Evolutionary conservation across 768 basidiomycete species (phyloP).

Genomic region (Lactarius sanguifluus): DNA sequence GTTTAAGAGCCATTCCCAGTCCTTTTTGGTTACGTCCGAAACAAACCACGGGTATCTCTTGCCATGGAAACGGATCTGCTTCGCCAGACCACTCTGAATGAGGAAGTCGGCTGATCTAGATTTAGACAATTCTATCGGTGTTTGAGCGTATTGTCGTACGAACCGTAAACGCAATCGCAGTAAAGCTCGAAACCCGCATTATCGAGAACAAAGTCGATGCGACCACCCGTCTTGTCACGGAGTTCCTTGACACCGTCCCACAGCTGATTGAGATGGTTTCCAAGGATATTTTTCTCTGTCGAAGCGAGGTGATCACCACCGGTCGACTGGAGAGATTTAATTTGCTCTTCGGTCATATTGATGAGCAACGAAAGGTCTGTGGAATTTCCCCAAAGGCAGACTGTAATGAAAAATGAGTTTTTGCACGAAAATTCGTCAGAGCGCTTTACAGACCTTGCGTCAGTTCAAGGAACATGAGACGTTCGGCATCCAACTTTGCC

Average conservation of each 20-base stretch:
- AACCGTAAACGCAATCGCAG: conserved; percentile 84
- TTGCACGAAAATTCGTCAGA: conserved; percentile 7
- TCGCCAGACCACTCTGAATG: conserved; percentile 84
- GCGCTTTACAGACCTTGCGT: conserved; percentile 66
- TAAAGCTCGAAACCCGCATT: conserved; percentile 89
- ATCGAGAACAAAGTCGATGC: conserved; percentile 71
- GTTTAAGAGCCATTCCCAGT: conserved; percentile 92
- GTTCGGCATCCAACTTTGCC: conserved; percentile 65
- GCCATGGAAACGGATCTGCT: conserved; percentile 88
- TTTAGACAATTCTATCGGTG: background rate
- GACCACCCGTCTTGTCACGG: conserved; percentile 34
- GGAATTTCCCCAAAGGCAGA: conserved; percentile 96
- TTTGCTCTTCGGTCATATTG: conserved; percentile 98
- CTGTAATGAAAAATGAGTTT: conserved; percentile 39
- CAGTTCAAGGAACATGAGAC: conserved; percentile 87
- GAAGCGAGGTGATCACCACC: conserved; percentile 94
- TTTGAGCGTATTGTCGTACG: conserved; percentile 29
- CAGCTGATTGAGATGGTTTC: conserved; percentile 70
- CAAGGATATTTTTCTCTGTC: conserved; percentile 94
- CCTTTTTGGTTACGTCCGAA: conserved; percentile 88
- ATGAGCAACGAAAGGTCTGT: conserved; percentile 94
- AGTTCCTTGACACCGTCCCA: conserved; percentile 76
- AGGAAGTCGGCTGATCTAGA: conserved; percentile 78
- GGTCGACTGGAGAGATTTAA: conserved; percentile 93
- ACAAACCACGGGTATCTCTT: conserved; percentile 96